Base-by-base conservation (phyloP, 2,329 filamentous ascomycete species). In the Colletotrichum theobromicola region DNA sequence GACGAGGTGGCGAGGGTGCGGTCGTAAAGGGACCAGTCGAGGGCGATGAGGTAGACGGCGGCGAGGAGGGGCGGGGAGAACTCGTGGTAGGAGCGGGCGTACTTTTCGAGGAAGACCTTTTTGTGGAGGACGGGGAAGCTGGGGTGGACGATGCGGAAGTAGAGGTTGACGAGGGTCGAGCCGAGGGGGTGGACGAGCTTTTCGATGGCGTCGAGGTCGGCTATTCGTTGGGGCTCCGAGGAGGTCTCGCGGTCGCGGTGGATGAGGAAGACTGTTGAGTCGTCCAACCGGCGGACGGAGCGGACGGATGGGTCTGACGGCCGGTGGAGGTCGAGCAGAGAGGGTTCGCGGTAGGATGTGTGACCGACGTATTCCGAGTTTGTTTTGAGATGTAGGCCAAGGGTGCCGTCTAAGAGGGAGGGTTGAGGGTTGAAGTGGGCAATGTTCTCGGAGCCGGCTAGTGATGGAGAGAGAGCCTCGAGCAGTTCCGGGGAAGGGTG, bases 181-280 rank as follows among this genome's bases (percentile, higher is more conserved):
- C 93, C 93, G 77, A 94, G 88, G 5, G 92, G 90, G 28, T 88
- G 88, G 6, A 94, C 90, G 50, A 91, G 85, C 32, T 88, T 87
- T 80, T 94, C 92, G 70, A 94, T 89, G 34, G 88, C 87, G 77
- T 87, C 86, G 16, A 84, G 77, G 37, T 85, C 83, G 10, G 82
- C 81, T 21, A 84, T 82, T 3, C 83, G 80, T 74, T 89, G 87
- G 35, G 85, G 83, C 32, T 84, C 83, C 0, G 82, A 84, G 1
- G 83, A 79, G 2, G 81, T 79, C 21, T 79, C 80, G 35, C 82
- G 82, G 50, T 84, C 83, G 1, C 82, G 80, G 35, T 83, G 81
- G 13, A 84, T 81, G 21, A 84, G 78, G 37, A 84, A 84, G 57
- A 83, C 79, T 58, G 83, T 84, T 5, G 79, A 78, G 13, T 82